Evolutionary conservation across 495 filamentous ascomycete species (phyloP).

Genomic region (Neurospora sp.): DNA sequence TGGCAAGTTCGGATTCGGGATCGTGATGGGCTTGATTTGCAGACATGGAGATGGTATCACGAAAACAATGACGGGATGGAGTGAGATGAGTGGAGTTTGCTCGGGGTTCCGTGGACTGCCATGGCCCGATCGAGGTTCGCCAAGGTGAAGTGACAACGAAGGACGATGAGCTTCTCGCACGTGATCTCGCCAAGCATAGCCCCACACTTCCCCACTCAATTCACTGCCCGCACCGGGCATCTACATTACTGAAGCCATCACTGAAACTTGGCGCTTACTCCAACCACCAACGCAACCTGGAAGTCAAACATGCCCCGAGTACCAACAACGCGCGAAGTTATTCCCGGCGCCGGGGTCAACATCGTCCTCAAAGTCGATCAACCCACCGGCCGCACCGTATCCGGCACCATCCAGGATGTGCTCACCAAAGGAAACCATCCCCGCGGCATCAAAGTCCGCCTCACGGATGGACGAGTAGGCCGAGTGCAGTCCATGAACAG

Average conservation of each 20-base stretch:
- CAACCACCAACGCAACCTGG: neutral
- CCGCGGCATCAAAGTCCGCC: constrained; percentile 66
- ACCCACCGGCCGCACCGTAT: constrained; percentile 54
- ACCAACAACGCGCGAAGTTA: constrained; percentile 40
- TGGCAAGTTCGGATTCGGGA: neutral
- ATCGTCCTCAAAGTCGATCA: constrained; percentile 66
- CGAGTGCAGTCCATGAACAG: constrained; percentile 50
- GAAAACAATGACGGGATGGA: neutral
- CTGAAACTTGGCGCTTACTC: neutral
- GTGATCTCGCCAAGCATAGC: neutral
- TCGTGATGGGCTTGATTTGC: neutral
- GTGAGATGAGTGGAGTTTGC: neutral
- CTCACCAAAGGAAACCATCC: constrained; percentile 62
- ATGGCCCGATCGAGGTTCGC: neutral
- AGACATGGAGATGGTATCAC: neutral
- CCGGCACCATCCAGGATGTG: constrained; percentile 48
- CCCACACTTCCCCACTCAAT: neutral
- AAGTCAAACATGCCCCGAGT: constrained; percentile 22
- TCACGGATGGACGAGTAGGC: constrained; percentile 56
- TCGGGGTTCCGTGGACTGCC: neutral
- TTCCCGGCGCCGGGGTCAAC: constrained; percentile 49
- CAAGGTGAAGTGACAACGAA: neutral
- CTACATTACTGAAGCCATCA: neutral
- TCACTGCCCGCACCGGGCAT: neutral
- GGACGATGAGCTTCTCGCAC: neutral